Percentiles rank a stretch among this genome's conserved stretches.
phyloP scores from a whole-genome alignment of 202 grass and related monocot species.

The Dendrocalamus latiflorus region DNA sequence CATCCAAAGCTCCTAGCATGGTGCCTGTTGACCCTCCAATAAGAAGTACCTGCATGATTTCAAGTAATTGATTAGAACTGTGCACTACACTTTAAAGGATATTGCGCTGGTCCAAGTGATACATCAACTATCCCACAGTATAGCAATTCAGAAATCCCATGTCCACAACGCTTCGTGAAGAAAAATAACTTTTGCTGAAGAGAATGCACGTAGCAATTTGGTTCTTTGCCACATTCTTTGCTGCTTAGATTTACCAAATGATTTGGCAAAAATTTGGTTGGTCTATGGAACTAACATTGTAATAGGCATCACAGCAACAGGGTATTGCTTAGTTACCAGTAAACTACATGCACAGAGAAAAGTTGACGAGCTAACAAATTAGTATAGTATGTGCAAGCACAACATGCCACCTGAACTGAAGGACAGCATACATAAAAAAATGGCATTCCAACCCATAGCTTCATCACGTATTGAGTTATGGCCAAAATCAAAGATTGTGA shows the following conservation, averaged over 20 bases:
- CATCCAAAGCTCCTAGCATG: slow-evolving; percentile 91
- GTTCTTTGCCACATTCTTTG: no score
- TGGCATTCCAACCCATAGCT: not conserved
- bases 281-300: not conserved
- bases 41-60: slow-evolving; percentile 68
- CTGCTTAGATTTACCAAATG: not conserved
- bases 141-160: not conserved
- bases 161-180: not conserved
- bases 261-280: not conserved
- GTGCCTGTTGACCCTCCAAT: slow-evolving; percentile 97
- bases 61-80: not conserved
- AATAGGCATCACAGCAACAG: not conserved
- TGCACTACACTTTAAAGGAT: not conserved
- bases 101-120: not conserved
- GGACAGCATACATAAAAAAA: not conserved
- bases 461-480: no score
- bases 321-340: not conserved
- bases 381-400: not conserved
- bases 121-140: not conserved
- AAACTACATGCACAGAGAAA: not conserved
- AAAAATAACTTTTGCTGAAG: slow-evolving; percentile 1
- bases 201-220: not conserved
- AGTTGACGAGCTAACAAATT: not conserved
- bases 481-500: slow-evolving; percentile 1
- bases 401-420: not conserved